Evolutionary conservation across 2,329 filamentous ascomycete species (phyloP), one percentile per base, ranked within the genome.

Genomic region (Colletotrichum falcatum): DNA sequence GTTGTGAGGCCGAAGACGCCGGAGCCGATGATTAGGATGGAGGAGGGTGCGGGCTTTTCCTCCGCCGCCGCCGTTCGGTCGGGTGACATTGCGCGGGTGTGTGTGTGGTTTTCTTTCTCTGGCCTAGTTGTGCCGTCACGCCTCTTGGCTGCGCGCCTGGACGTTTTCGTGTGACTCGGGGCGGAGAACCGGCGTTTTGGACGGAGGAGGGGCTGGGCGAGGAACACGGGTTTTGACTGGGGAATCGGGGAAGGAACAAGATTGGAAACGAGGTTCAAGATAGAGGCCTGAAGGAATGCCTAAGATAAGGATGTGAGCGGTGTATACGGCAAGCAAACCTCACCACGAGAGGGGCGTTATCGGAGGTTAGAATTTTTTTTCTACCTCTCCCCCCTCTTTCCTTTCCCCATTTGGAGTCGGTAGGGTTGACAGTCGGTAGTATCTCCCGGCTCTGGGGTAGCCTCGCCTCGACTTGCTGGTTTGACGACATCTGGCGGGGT

Each of bases 11-110:
- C 89, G 74, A 91, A 91, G 72, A 89, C 87, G 54, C 89, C 89
- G n/a, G 88, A 88, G 65, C 92, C 92, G 65, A 94, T 80, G 72
- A 94, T 91, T 65, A 94, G 84, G 75, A 93, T 85, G 26, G 87
- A 87, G 55, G 79, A 77, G 20, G 84, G 85, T 23, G 76, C 46
- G 66, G 63, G 33, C 63, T 69, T 65, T 42, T 35, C 33, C 42
- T 26, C 42, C 9, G 39, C 53, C 20, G 33, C 53, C 62, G n/a
- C 30, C 33, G n/a, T 42, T 44, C 12, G 53, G 26, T 53, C 35
- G 46, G 59, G 20, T 33, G 59, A 35, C 59, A 61, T 61, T 37
- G n/a, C n/a, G 56, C 58, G 48, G 8, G 16, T 56, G 42, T 37
- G 49, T 58, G 26, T 66, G 33, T 35, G 42, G 33, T 33, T 63